Evolutionary conservation across 2,329 filamentous ascomycete species (phyloP).

Genomic region (Penicillium corylophilum): DNA sequence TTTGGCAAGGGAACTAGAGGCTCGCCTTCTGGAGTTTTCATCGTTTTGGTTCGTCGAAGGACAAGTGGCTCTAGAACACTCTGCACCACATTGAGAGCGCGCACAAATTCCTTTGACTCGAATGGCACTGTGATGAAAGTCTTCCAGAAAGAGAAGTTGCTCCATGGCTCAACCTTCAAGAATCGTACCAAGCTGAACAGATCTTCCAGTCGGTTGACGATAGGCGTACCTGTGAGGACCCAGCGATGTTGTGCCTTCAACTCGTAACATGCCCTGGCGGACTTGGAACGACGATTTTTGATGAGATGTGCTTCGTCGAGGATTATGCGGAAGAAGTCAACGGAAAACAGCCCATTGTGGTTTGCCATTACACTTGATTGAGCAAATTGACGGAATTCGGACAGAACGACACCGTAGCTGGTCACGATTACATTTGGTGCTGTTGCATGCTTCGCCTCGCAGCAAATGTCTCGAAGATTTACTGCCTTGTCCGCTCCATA

Average conservation of each 20-base stretch:
- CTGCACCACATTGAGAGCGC: constrained; percentile 92
- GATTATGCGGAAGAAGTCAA: constrained; percentile 93
- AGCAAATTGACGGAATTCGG: constrained; percentile 77
- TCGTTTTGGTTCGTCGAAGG: constrained; percentile 91
- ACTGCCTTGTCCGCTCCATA: constrained; percentile 82
- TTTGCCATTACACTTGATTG: constrained; percentile 55
- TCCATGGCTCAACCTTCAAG: constrained; percentile 93
- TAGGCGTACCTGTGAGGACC: constrained; percentile 92
- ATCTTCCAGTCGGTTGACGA: constrained; percentile 93
- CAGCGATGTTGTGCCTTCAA: constrained; percentile 82
- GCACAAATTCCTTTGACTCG: constrained; percentile 90
- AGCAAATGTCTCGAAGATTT: constrained; percentile 78
- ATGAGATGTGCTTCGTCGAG: constrained; percentile 94
- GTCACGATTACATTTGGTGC: constrained; percentile 92
- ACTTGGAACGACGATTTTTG: constrained; percentile 88
- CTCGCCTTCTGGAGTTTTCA: constrained; percentile 88
- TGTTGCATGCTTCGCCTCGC: constrained; percentile 66
- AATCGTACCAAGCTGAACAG: constrained; percentile 91
- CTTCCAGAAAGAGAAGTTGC: constrained; percentile 98
- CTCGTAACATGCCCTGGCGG: constrained; percentile 91
- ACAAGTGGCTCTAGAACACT: constrained; percentile 96
- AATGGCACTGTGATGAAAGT: constrained; percentile 98
- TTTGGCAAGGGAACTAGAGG: constrained; percentile 78
- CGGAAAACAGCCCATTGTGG: constrained; percentile 77
- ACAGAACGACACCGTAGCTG: constrained; percentile 87